phyloP scores from a whole-genome alignment of 1,139 yeast genomes.

The Kluyveromyces marxianus region DNA sequence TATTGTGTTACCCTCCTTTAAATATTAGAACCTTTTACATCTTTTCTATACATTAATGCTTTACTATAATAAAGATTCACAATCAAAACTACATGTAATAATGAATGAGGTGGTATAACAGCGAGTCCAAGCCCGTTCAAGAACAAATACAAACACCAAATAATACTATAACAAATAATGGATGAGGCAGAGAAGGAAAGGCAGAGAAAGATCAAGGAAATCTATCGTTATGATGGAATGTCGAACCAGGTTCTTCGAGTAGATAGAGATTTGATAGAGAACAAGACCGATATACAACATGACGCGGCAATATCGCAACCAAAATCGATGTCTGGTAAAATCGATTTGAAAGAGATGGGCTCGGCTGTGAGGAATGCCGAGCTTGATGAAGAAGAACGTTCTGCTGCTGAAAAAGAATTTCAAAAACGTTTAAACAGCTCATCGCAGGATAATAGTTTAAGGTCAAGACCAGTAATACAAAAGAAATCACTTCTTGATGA shows the following conservation, averaged over 20 bases:
- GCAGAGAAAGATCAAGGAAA: conserved; percentile 24
- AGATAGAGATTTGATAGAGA: conserved; percentile 42
- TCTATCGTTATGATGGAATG: conserved; percentile 58
- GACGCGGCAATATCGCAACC: conserved; percentile 56
- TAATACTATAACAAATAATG: conserved; percentile 3
- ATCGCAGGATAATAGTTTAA: conserved; percentile 5
- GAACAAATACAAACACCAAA: too few species aligned
- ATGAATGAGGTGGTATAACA: too few species aligned
- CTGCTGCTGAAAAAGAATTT: conserved; percentile 12
- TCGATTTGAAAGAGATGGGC: conserved; percentile 67
- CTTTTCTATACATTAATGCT: too few species aligned
- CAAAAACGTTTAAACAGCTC: conserved; percentile 18
- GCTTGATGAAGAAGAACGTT: conserved; percentile 9
- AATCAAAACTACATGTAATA: too few species aligned
- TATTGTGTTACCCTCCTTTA: too few species aligned
- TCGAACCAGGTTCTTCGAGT: conserved; percentile 65
- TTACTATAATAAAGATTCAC: too few species aligned
- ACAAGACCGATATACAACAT: conserved; percentile 32
- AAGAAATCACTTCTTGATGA: conserved; percentile 13
- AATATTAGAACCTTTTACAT: too few species aligned
- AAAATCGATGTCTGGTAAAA: conserved; percentile 59
- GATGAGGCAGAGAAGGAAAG: conserved; percentile 12
- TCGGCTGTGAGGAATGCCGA: conserved; percentile 31
- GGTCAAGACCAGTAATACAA: neutral
- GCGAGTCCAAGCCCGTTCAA: neutral